Conservation (phyloP, 768 basidiomycete species). For the Mycena leptocephala region DNA sequence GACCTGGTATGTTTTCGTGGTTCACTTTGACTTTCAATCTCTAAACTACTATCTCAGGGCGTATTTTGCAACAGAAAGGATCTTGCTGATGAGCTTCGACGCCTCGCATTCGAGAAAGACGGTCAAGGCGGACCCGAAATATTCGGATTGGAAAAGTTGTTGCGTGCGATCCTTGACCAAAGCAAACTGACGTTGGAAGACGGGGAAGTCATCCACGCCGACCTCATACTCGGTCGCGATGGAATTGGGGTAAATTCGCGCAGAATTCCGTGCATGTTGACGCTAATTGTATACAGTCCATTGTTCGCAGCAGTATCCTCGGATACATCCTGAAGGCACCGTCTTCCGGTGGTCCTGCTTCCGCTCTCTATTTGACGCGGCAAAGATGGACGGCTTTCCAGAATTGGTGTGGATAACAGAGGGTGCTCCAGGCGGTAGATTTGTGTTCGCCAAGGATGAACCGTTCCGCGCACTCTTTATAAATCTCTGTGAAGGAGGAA, state of each 20-base stretch:
- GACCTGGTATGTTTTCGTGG: background rate
- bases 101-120: background rate
- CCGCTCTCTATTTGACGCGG: background rate
- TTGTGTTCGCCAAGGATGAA: background rate
- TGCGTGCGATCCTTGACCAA: constrained; percentile 10
- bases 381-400: background rate
- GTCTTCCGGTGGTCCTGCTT: constrained; percentile 10
- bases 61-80: constrained; percentile 13
- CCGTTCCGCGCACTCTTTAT: constrained; percentile 17
- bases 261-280: background rate
- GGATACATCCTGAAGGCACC: constrained; percentile 1
- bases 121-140: background rate
- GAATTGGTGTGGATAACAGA: constrained; percentile 9
- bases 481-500: background rate
- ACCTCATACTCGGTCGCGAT: constrained; percentile 10
- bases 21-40: background rate
- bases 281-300: background rate
- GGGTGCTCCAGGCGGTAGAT: constrained; percentile 9
- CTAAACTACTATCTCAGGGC: background rate
- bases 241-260: background rate
- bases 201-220: constrained; percentile 3
- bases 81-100: background rate
- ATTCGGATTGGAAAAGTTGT: constrained; percentile 2
- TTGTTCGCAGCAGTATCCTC: constrained; percentile 1
- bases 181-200: background rate